These are phyloP conservation scores for Pichia inconspicua DNA, from an alignment of 1,139 yeast species.

Conservation along the genomic window DNA sequence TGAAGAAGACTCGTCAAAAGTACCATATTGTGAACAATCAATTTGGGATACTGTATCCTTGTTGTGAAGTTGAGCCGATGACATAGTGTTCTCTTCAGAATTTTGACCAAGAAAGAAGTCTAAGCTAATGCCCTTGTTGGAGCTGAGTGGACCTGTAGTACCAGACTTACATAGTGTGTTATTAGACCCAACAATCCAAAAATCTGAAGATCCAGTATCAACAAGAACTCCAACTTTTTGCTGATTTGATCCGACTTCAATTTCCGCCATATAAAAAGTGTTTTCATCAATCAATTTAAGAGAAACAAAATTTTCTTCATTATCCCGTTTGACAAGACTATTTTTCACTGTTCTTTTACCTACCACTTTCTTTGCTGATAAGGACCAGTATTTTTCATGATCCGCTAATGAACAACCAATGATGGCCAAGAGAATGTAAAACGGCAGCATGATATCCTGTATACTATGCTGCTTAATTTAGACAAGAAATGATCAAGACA, in stretches of 20 bases:
- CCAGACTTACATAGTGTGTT: constrained; percentile 25
- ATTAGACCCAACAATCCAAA: constrained; percentile 43
- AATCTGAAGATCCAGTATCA: constrained; percentile 65
- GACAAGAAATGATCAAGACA: too few species aligned
- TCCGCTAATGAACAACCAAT: constrained; percentile 1
- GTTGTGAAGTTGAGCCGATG: neutral
- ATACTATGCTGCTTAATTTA: neutral
- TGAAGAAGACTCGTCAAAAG: constrained; percentile 42
- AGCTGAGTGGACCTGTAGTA: constrained; percentile 6
- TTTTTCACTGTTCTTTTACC: neutral
- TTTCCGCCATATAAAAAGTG: constrained; percentile 42
- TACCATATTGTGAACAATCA: constrained; percentile 39
- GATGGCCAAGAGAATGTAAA: neutral
- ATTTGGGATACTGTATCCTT: constrained; percentile 4
- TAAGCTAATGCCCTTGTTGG: constrained; percentile 7
- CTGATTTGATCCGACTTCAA: constrained; percentile 49
- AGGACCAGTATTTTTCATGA: constrained; percentile 6
- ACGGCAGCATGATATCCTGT: neutral
- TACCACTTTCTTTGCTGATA: constrained; percentile 5
- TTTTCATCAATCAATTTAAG: constrained; percentile 37
- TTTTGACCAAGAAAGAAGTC: neutral
- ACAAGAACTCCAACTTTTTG: constrained; percentile 46
- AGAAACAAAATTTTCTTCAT: constrained; percentile 29
- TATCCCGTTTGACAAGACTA: constrained; percentile 28
- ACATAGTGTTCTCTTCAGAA: neutral